These are phyloP conservation scores for Vigna hirtella DNA, from an alignment of 306 rosid species.

Conservation along the genomic window DNA sequence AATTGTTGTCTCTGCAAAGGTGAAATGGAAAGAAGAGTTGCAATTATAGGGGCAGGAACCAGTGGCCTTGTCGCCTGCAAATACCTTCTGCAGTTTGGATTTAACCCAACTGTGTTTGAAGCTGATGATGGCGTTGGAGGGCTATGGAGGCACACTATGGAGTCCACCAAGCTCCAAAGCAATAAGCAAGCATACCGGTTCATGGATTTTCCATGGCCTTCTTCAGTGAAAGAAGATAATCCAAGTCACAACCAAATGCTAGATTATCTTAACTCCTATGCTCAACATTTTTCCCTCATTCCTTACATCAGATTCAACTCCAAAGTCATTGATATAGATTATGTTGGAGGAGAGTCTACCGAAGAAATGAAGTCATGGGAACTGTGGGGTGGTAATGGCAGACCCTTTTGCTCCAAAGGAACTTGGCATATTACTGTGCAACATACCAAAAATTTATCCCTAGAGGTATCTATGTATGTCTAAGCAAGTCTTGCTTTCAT, in stretches of 20 bases:
- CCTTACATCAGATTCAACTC: conserved; percentile 59
- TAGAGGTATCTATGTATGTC: conserved; percentile 29
- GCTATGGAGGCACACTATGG: conserved; percentile 53
- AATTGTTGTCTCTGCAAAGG: neutral
- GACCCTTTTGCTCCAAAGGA: conserved; percentile 58
- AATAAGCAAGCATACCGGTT: conserved; percentile 37
- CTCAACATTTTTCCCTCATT: conserved; percentile 52
- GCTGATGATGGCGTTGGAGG: conserved; percentile 63
- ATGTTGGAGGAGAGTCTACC: conserved; percentile 50
- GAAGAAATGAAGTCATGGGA: conserved; percentile 55
- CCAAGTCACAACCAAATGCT: conserved; percentile 52
- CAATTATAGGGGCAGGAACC: conserved; percentile 62
- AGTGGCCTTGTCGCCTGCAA: conserved; percentile 65
- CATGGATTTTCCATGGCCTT: conserved; percentile 66
- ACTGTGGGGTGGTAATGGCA: conserved; percentile 62
- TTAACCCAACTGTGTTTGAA: conserved; percentile 59
- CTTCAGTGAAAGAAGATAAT: conserved; percentile 42
- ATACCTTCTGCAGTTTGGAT: conserved; percentile 47
- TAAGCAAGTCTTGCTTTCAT: neutral
- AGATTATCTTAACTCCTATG: conserved; percentile 55
- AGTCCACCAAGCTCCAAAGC: conserved; percentile 62
- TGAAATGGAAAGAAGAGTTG: conserved; percentile 55
- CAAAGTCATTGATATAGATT: conserved; percentile 52
- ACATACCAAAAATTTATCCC: conserved; percentile 46
- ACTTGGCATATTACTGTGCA: conserved; percentile 58